Evolutionary conservation across 2,329 filamentous ascomycete genomes (phyloP).

Genomic region (Aspergillus piperis): DNA sequence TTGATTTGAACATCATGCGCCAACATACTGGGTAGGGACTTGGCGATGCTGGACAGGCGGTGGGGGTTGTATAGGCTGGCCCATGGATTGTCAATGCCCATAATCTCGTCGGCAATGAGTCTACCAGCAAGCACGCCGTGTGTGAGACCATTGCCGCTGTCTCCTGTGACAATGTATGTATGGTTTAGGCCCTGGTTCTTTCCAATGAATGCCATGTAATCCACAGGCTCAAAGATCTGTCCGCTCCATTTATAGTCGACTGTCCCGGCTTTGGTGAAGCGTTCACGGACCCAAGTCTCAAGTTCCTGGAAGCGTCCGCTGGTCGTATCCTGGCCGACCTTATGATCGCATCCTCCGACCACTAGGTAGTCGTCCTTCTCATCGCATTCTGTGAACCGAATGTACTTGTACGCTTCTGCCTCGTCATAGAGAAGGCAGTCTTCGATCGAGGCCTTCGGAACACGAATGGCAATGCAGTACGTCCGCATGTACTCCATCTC

Average conservation of each 20-base stretch:
- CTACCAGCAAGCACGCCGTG: slow-evolving; percentile 56
- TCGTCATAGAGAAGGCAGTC: slow-evolving; percentile 60
- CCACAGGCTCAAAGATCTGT: slow-evolving; percentile 58
- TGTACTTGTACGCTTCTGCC: slow-evolving; percentile 58
- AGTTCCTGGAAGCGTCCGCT: slow-evolving; percentile 53
- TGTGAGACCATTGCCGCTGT: slow-evolving; percentile 60
- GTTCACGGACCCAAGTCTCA: slow-evolving; percentile 55
- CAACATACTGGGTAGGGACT: slow-evolving; percentile 50
- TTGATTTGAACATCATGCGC: slow-evolving; percentile 59
- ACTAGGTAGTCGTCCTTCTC: slow-evolving; percentile 57
- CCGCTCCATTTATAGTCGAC: slow-evolving; percentile 61
- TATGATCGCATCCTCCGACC: slow-evolving; percentile 60
- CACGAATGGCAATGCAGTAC: slow-evolving; percentile 58
- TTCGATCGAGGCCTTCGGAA: slow-evolving; percentile 55
- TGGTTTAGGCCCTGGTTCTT: slow-evolving; percentile 55
- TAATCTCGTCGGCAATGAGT: slow-evolving; percentile 58
- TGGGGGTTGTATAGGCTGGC: slow-evolving; percentile 54
- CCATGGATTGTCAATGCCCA: slow-evolving; percentile 54
- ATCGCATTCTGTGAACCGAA: slow-evolving; percentile 56
- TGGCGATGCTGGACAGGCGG: slow-evolving; percentile 48
- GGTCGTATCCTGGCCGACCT: slow-evolving; percentile 56
- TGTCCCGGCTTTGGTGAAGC: slow-evolving; percentile 53
- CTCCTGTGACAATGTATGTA: slow-evolving; percentile 58
- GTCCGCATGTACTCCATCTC: slow-evolving; percentile 58
- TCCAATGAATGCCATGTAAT: slow-evolving; percentile 59